A percentile compares a stretch with the other conserved stretches of the same genome.
Evolutionary conservation across 768 basidiomycete species (phyloP).

Genomic region (Russula griseocarnosa): DNA sequence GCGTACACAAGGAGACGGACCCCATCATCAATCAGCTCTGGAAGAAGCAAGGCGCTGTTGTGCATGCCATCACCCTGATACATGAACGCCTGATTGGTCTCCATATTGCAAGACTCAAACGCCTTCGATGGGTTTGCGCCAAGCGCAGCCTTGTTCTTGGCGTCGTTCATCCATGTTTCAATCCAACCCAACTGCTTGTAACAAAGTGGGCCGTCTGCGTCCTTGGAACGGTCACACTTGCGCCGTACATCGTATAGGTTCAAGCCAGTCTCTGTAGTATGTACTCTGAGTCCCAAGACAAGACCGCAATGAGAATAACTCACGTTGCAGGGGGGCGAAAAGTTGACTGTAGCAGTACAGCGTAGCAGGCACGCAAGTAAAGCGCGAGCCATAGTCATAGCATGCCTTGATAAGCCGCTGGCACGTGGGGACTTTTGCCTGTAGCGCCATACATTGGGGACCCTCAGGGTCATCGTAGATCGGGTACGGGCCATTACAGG

Average conservation of each 20-base stretch:
- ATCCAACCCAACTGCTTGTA: conserved; percentile 83
- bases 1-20: conserved; percentile 86
- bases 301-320: conserved; percentile 30
- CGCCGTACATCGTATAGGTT: conserved; percentile 89
- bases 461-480: conserved; percentile 60
- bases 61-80: conserved; percentile 84
- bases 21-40: conserved; percentile 77
- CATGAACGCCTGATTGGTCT: conserved; percentile 77
- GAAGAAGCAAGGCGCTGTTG: conserved; percentile 73
- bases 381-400: conserved; percentile 43
- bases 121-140: conserved; percentile 58
- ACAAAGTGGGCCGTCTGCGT: conserved; percentile 58
- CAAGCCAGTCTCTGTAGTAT: conserved; percentile 54
- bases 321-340: conserved; percentile 65
- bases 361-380: conserved; percentile 53
- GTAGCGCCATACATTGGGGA: conserved; percentile 44
- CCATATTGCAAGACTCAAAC: conserved; percentile 72
- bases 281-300: not conserved
- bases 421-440: conserved; percentile 49
- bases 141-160: conserved; percentile 70
- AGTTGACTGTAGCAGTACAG: conserved; percentile 80
- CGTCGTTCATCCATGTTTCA: conserved; percentile 81
- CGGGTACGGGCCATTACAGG: conserved; percentile 77
- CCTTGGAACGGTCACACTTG: conserved; percentile 65
- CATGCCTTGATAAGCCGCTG: conserved; percentile 50